Conservation (phyloP, 495 filamentous ascomycete species). For the Hypoxylon fragiforme region DNA sequence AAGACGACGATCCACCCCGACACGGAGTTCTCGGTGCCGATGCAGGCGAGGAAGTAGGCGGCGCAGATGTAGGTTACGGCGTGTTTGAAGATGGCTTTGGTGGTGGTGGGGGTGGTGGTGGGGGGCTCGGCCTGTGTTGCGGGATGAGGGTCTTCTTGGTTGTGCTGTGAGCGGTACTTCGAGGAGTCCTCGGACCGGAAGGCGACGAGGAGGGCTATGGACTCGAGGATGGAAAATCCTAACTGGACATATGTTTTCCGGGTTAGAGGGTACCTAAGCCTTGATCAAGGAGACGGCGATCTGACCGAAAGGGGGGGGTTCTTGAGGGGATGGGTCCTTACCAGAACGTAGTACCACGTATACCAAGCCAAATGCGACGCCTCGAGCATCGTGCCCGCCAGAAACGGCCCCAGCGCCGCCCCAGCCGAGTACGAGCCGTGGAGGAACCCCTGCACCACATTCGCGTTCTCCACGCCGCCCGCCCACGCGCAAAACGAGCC, state of each 20-base stretch:
- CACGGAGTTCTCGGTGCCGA: conserved; percentile 70
- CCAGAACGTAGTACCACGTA: conserved; percentile 56
- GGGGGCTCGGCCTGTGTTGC: conserved; percentile 28
- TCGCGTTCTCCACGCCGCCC: conserved; percentile 64
- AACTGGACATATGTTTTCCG: too few species aligned
- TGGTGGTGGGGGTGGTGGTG: conserved; percentile 33
- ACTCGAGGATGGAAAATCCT: conserved; percentile 58
- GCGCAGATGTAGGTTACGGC: conserved; percentile 67
- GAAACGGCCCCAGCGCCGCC: conserved; percentile 64
- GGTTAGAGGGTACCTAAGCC: too few species aligned
- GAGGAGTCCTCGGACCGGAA: conserved; percentile 65
- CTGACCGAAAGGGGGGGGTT: too few species aligned
- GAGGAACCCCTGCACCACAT: conserved; percentile 60
- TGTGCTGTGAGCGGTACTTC: conserved; percentile 54
- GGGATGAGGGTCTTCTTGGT: conserved; percentile 14
- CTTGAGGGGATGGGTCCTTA: neutral
- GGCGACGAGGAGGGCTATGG: conserved; percentile 48
- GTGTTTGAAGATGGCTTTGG: conserved; percentile 11
- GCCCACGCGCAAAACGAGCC: conserved; percentile 72
- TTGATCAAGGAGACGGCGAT: too few species aligned
- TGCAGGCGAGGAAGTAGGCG: conserved; percentile 67
- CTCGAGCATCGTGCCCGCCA: conserved; percentile 63
- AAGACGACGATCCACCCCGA: conserved; percentile 79
- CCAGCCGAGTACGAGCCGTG: conserved; percentile 71
- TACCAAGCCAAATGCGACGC: conserved; percentile 53